Percentiles rank a stretch among this genome's conserved stretches.
Evolutionary conservation across 176 grass and related monocot species (phyloP).

Genomic region (Lolium rigidum): DNA sequence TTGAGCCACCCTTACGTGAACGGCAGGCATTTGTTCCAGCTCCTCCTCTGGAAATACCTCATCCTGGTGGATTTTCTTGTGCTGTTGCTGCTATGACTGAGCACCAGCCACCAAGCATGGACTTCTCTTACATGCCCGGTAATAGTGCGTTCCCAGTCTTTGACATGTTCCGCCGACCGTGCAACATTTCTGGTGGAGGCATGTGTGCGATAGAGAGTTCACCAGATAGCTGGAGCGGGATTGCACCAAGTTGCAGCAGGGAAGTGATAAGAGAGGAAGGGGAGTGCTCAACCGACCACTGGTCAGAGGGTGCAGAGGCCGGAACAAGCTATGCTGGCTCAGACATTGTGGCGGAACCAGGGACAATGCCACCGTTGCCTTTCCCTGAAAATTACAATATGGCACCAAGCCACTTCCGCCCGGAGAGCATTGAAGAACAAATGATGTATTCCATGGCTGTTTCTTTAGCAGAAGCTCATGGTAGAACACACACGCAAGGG

Average conservation of each 20-base stretch:
- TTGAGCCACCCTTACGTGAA: conserved; percentile 50
- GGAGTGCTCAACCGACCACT: conserved; percentile 83
- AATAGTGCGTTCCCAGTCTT: conserved; percentile 55
- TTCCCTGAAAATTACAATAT: conserved; percentile 52
- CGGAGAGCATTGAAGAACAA: conserved; percentile 91
- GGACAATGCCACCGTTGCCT: conserved; percentile 45
- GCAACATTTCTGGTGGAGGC: conserved; percentile 45
- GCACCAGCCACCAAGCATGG: conserved; percentile 61
- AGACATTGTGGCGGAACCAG: conserved; percentile 65
- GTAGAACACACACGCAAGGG: conserved; percentile 68
- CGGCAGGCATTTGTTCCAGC: conserved; percentile 56
- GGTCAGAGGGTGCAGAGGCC: conserved; percentile 73
- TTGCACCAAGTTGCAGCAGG: conserved; percentile 60
- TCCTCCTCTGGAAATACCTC: conserved; percentile 60
- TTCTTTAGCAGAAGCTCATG: conserved; percentile 78
- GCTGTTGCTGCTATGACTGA: conserved; percentile 81
- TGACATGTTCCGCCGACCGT: conserved; percentile 61
- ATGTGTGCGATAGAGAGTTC: conserved; percentile 55
- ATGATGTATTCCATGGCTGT: conserved; percentile 96
- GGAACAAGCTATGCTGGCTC: conserved; percentile 85
- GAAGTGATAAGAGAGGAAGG: conserved; percentile 71
- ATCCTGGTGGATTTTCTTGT: conserved; percentile 79
- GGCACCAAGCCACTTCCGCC: conserved; percentile 63
- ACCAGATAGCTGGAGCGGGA: conserved; percentile 64
- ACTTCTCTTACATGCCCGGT: conserved; percentile 59